These are phyloP conservation scores for Colletotrichum gigasporum DNA, from an alignment of 2,329 filamentous ascomycete genomes.

Conservation along the genomic window DNA sequence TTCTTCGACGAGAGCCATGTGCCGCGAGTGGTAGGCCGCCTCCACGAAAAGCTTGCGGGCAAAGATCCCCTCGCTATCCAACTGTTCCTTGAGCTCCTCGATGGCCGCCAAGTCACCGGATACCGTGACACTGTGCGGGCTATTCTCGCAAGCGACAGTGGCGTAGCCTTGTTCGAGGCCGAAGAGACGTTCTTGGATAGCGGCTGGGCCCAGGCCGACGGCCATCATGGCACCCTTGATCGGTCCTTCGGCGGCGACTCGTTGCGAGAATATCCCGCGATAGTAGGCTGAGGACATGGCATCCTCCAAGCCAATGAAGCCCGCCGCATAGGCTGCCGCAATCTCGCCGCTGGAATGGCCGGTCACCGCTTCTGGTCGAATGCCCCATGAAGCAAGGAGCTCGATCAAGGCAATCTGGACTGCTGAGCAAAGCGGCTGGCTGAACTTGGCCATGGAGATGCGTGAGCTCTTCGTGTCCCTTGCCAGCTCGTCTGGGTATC, in stretches of 20 bases:
- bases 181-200: conserved; percentile 30
- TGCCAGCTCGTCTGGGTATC: background rate
- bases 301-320: conserved; percentile 40
- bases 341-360: conserved; percentile 51
- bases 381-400: conserved; percentile 39
- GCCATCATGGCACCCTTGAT: conserved; percentile 37
- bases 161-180: conserved; percentile 32
- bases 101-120: conserved; percentile 56
- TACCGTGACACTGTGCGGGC: conserved; percentile 58
- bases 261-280: conserved; percentile 25
- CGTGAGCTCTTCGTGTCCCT: background rate
- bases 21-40: conserved; percentile 10
- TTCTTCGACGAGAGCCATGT: background rate
- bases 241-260: conserved; percentile 10
- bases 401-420: conserved; percentile 52
- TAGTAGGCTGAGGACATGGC: conserved; percentile 37
- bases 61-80: conserved; percentile 39
- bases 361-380: conserved; percentile 40
- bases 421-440: conserved; percentile 52
- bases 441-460: conserved; percentile 11
- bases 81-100: conserved; percentile 43
- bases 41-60: conserved; percentile 1
- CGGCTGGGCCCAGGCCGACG: conserved; percentile 17
- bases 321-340: conserved; percentile 45
- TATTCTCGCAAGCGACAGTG: conserved; percentile 55